Evolutionary conservation across 31 red algal genomes (phyloP), one percentile per base, ranked within the genome.

Genomic region (Odonthalia washingtoniensis): DNA sequence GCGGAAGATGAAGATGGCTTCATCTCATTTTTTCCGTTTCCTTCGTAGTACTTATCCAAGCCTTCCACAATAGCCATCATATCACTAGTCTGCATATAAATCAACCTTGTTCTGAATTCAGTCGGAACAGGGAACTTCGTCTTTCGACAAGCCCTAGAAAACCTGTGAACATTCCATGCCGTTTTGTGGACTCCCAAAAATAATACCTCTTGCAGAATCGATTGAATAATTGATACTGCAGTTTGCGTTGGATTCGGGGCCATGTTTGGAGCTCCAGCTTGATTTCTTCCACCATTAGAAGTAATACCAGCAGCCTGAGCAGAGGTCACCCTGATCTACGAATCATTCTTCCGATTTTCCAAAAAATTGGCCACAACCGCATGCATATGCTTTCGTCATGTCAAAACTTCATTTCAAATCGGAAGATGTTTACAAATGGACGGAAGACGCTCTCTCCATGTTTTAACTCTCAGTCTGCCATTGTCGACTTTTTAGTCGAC

Each of bases 321-420:
- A 16, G 88, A 81, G 3, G 75, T 82, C 72, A 93, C 87, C 44
- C 92, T 91, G 18, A 81, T 78, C 41, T 52, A 86, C 57, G 93
- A 86, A 38, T 83, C 86, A 38, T 95, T 89, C 65, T 92, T 94
- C 70, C 97, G 41, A 1, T 88, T 87, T 70, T 99, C 95, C n/a
- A 99, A 65, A 17, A 95, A 87, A 80, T 97, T 97, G 2, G 96
- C 93, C 1, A 99, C 90, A n/a, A 93, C 89, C 38, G 93, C 92
- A 66, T 95, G 91, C 52, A 99, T 88, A 74, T 99, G 98, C 73
- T 93, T 96, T 65, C 98, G 87, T 93, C 98, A 99, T 40, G 85
- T 87, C 30, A 99, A 46, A 72, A 99, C 46, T 40, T 97, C 95
- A 85, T 92, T 99, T 95, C 98, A 99, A 3, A 94, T 81, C 3